These are phyloP conservation scores for Trapa bicornis DNA, from an alignment of 345 rosid species.

Conservation along the genomic window DNA sequence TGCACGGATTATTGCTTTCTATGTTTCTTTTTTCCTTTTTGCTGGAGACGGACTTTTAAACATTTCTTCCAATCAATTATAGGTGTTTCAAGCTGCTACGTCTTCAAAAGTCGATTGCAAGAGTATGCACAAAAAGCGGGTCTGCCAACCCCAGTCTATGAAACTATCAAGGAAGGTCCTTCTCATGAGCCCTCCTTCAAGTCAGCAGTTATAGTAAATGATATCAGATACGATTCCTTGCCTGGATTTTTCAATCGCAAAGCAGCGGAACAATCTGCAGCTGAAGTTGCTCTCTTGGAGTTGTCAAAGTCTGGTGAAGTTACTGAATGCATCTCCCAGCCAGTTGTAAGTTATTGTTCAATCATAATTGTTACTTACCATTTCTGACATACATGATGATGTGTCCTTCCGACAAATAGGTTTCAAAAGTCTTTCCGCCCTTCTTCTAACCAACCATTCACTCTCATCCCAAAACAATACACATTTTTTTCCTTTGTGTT, in stretches of 20 bases:
- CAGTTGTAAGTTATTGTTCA: conserved; percentile 47
- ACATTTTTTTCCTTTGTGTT: neutral
- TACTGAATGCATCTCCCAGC: conserved; percentile 40
- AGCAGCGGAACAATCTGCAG: conserved; percentile 97
- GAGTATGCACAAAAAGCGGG: conserved; percentile 74
- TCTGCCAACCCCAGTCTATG: conserved; percentile 63
- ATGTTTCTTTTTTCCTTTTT: neutral
- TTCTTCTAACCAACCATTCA: no score
- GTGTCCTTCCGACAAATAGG: no score
- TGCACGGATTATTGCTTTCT: neutral
- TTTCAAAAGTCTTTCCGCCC: neutral
- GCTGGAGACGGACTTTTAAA: neutral
- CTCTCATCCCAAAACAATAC: neutral
- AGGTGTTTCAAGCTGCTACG: conserved; percentile 79
- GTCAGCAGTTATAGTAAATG: conserved; percentile 54
- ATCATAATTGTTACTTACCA: neutral
- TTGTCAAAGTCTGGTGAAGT: conserved; percentile 50
- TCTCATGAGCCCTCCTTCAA: conserved; percentile 66
- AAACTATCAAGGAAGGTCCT: conserved; percentile 80
- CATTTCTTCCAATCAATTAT: neutral
- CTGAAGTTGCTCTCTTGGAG: conserved; percentile 74
- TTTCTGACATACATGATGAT: no score
- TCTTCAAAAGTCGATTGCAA: conserved; percentile 74
- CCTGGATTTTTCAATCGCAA: conserved; percentile 83
- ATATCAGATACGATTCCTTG: conserved; percentile 58